Percentiles rank a stretch among this genome's conserved stretches.
phyloP scores from a whole-genome alignment of 2,329 filamentous ascomycete genomes.

The Pestalotiopsis sp. region DNA sequence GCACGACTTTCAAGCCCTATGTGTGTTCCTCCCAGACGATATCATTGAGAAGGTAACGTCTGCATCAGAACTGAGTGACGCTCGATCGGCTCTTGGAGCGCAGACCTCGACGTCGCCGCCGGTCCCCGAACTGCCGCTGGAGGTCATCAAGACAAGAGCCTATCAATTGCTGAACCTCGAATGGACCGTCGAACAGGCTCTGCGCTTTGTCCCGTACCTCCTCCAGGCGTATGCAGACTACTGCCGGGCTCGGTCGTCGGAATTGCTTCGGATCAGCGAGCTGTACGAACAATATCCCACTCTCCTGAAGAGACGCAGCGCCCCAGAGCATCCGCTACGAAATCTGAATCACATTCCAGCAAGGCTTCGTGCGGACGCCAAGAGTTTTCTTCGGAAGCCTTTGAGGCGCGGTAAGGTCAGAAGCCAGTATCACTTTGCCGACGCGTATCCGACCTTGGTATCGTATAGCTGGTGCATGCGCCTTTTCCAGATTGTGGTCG shows the following conservation, averaged over 20 bases:
- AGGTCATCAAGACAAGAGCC: not conserved
- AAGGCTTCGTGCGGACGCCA: not conserved
- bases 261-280: not conserved
- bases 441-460: not conserved
- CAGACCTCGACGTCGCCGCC: not conserved
- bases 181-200: not conserved
- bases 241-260: not conserved
- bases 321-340: not conserved
- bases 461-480: not conserved
- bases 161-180: not conserved
- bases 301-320: not conserved
- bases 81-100: not conserved
- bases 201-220: not conserved
- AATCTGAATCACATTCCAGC: not conserved
- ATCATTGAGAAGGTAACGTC: too few species aligned
- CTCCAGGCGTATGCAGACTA: not conserved
- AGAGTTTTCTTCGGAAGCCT: not conserved
- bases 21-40: too few species aligned
- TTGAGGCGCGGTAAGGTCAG: not conserved
- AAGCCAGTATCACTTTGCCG: not conserved
- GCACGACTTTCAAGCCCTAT: too few species aligned
- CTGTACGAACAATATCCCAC: not conserved
- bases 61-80: too few species aligned
- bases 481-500: not conserved
- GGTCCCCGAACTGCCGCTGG: not conserved